Evolutionary conservation across 768 basidiomycete species (phyloP).

Genomic region (Suillus lakei): DNA sequence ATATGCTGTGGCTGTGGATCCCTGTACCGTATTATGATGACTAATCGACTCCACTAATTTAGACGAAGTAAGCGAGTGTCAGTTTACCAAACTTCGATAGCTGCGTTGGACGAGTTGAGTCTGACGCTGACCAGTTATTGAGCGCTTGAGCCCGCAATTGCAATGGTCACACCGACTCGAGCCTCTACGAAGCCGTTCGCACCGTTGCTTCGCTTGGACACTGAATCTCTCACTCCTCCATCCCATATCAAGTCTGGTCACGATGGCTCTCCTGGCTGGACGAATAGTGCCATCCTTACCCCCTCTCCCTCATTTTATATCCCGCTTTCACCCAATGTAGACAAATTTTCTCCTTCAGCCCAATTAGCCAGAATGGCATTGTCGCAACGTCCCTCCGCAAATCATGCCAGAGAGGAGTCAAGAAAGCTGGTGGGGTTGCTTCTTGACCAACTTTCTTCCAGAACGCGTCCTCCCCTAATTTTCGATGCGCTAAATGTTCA

Average conservation of each 20-base stretch:
- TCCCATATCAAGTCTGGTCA: not conserved
- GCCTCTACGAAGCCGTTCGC: slow-evolving; percentile 5
- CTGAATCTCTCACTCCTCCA: slow-evolving; percentile 10
- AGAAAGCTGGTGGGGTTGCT: slow-evolving; percentile 72
- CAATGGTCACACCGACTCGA: slow-evolving; percentile 1
- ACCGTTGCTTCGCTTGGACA: slow-evolving; percentile 18
- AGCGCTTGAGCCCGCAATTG: too few species aligned
- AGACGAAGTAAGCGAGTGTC: too few species aligned
- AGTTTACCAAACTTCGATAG: too few species aligned
- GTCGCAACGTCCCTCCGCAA: slow-evolving; percentile 29
- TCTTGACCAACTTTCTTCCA: slow-evolving; percentile 61
- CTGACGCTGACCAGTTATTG: not conserved
- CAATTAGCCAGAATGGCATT: slow-evolving; percentile 22
- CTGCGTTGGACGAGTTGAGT: not conserved
- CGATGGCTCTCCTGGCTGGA: not conserved
- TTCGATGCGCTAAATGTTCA: slow-evolving; percentile 45
- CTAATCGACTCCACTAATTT: too few species aligned
- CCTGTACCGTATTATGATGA: too few species aligned
- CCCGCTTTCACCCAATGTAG: slow-evolving; percentile 29
- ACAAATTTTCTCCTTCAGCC: slow-evolving; percentile 29
- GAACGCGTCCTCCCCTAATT: slow-evolving; percentile 57
- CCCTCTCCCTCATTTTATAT: slow-evolving; percentile 32
- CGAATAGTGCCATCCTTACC: slow-evolving; percentile 19
- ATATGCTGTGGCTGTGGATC: not conserved
- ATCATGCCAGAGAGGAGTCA: slow-evolving; percentile 60